Base-by-base conservation (phyloP, 768 basidiomycete species). In the Asterophora lycoperdoides region DNA sequence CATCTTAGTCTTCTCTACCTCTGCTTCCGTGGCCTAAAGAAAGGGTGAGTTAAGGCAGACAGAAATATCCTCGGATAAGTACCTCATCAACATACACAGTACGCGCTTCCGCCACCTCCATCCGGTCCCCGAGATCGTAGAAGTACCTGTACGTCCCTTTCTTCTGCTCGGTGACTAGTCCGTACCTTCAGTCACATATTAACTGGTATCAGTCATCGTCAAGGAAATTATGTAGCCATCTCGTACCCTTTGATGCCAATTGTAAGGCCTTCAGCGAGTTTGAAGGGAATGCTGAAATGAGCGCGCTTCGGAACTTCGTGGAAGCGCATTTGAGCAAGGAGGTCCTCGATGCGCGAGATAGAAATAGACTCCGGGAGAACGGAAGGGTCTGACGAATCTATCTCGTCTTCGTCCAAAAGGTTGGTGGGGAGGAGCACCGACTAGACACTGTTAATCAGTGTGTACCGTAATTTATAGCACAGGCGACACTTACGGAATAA, bases 131-230 rank as follows among this genome's bases (percentile, higher is more conserved):
- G 49, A 80, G 75, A 59, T 89, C 90, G 30, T 82, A 78, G 52
- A 96, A 93, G 60, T 92, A 89, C 60, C 81, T 86, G 64, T 92
- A 87, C 4, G 74, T 46, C 0, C 89, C 88, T 65, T 86, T 94
- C 64, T 79, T 88, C 67, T 94, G 92, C 60, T 93, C 86, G 1
- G 89, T 89, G 13, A 98, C 77, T 37, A 95, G 67, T 8, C 89
- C 85, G 64, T 95, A 99, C 40, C 93, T 96, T 53, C 49, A 43
- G 48, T 4, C 1, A 19, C 26, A 11, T 18, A 15, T 43, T 18
- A 51, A 11, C 29, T 11, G 11, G 23, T 15, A 26, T 8, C 11
- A 19, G 8, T 17, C 3, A 19, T 17, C 23, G 23, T 23, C 3
- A 6, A 13, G 2, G 5, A 47, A 14, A 45, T 38, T 47, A n/a